phyloP scores from a whole-genome alignment of 305 asterid genomes.

The Fraxinus sp. region DNA sequence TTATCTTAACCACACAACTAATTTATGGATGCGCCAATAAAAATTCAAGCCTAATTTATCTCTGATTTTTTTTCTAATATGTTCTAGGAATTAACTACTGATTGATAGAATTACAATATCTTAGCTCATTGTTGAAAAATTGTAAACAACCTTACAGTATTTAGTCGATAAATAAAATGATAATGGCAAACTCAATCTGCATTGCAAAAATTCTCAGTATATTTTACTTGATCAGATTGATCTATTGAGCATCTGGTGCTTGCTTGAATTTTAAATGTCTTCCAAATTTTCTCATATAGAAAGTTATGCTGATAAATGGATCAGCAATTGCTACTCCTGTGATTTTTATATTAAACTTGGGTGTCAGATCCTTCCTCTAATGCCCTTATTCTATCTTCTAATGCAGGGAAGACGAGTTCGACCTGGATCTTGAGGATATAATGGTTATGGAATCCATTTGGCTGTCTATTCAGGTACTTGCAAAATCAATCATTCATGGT shows the following conservation, averaged over 20 bases:
- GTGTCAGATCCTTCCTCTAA: constrained; percentile 5
- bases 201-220: neutral
- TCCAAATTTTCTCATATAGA: neutral
- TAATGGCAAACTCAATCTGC: neutral
- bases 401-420: constrained; percentile 87
- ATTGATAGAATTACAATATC: neutral
- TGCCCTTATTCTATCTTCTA: constrained; percentile 23
- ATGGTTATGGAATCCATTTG: constrained; percentile 99
- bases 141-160: neutral
- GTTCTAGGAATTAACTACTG: neutral
- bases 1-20: neutral
- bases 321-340: constrained; percentile 10
- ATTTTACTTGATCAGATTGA: neutral
- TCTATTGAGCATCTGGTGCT: neutral
- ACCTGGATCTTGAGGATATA: constrained; percentile 94
- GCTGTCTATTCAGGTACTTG: constrained; percentile 89
- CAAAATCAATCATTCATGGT: constrained; percentile 9
- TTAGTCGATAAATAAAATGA: neutral
- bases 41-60: neutral
- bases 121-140: neutral
- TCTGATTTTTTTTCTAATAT: neutral
- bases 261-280: neutral
- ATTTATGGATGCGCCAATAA: neutral
- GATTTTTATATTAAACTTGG: neutral
- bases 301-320: constrained; percentile 1